Percentiles rank a stretch among this genome's conserved stretches.
These are phyloP conservation scores for Trichomonascaceae sp. DNA, from an alignment of 1,139 yeast species.

Conservation along the genomic window DNA sequence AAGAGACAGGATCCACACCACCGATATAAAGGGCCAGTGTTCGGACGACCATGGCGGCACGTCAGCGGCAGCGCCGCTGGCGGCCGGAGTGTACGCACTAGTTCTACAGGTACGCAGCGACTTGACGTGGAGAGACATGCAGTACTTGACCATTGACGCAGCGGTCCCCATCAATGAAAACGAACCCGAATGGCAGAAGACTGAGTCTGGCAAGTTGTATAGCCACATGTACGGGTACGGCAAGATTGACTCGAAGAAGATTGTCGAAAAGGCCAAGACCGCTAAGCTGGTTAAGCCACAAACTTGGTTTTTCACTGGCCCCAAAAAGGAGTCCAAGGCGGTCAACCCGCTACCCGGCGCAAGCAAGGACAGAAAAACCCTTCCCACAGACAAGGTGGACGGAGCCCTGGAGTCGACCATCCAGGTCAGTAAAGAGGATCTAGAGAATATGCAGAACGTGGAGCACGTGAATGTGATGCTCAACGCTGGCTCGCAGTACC, in stretches of 20 bases:
- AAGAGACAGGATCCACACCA: conserved; percentile 81
- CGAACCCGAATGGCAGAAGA: conserved; percentile 58
- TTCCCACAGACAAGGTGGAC: conserved; percentile 12
- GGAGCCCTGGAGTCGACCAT: conserved; percentile 31
- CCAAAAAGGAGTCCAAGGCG: conserved; percentile 21
- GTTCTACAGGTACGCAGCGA: conserved; percentile 72
- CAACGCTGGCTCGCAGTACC: conserved; percentile 45
- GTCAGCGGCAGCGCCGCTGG: conserved; percentile 97
- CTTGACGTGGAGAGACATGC: conserved; percentile 93
- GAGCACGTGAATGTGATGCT: conserved; percentile 85
- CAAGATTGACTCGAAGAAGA: conserved; percentile 65
- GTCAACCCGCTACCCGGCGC: conserved; percentile 3
- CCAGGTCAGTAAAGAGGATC: conserved; percentile 35
- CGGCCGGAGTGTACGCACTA: conserved; percentile 85
- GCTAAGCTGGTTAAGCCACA: conserved; percentile 89
- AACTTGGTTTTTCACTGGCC: conserved; percentile 57
- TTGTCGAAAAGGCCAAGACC: conserved; percentile 60
- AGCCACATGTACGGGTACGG: conserved; percentile 92
- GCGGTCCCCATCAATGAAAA: conserved; percentile 53
- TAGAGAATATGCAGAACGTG: conserved; percentile 51
- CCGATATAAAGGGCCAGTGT: conserved; percentile 66
- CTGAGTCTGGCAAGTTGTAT: conserved; percentile 46
- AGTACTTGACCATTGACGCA: conserved; percentile 62
- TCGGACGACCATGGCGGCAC: conserved; percentile 83
- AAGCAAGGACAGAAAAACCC: not conserved